These are phyloP conservation scores for Blastobotrys proliferans DNA, from an alignment of 1,139 yeast genomes.

Conservation along the genomic window DNA sequence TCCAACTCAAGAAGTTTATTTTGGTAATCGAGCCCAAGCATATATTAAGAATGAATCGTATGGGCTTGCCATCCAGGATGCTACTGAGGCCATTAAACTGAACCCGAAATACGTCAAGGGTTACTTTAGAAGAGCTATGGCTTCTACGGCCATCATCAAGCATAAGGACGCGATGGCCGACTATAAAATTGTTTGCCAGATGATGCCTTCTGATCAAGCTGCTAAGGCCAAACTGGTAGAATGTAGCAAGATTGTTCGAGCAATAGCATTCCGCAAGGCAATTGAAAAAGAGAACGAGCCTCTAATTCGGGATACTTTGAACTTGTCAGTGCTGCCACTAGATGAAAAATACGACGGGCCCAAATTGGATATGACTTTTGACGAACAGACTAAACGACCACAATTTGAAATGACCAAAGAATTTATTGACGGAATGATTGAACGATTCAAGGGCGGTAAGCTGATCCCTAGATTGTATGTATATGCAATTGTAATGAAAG, in stretches of 20 bases:
- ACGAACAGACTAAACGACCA: slow-evolving; percentile 20
- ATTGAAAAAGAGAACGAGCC: slow-evolving; percentile 66
- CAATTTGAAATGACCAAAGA: slow-evolving; percentile 36
- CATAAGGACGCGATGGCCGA: slow-evolving; percentile 72
- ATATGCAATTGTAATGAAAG: slow-evolving; percentile 75
- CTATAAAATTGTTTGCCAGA: slow-evolving; percentile 58
- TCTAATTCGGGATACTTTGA: slow-evolving; percentile 43
- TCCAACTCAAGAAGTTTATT: slow-evolving; percentile 64
- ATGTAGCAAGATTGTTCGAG: slow-evolving; percentile 63
- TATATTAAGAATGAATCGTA: slow-evolving; percentile 81
- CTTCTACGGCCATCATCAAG: slow-evolving; percentile 70
- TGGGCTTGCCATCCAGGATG: slow-evolving; percentile 78
- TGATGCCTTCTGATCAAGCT: slow-evolving; percentile 64
- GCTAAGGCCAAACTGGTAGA: slow-evolving; percentile 63
- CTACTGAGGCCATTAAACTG: slow-evolving; percentile 62
- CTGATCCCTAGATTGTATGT: slow-evolving; percentile 76
- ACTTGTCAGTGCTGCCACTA: slow-evolving; percentile 41
- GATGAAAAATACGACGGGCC: slow-evolving; percentile 70
- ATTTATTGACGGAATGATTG: slow-evolving; percentile 64
- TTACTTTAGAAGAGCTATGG: slow-evolving; percentile 76
- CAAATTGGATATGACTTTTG: slow-evolving; percentile 43
- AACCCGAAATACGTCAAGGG: slow-evolving; percentile 74
- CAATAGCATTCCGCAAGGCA: slow-evolving; percentile 81
- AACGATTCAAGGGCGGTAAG: slow-evolving; percentile 67
- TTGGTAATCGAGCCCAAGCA: slow-evolving; percentile 87